A percentile compares a stretch with the other conserved stretches of the same genome.
Conservation (phyloP, 2,329 filamentous ascomycete genomes). For the Colletotrichum spinosum region DNA sequence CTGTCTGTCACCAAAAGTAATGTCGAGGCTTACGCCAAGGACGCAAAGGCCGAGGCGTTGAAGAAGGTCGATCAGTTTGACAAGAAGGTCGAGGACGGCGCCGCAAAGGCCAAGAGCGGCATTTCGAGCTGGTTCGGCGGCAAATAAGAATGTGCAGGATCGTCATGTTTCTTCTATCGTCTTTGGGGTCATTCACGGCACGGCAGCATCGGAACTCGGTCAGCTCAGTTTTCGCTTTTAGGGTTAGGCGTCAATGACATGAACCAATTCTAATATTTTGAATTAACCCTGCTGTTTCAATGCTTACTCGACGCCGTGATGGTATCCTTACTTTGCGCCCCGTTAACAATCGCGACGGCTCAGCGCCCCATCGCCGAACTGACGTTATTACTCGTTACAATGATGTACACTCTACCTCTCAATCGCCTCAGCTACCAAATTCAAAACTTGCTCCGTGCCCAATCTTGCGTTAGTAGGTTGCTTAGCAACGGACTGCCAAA, state of each 20-base stretch:
- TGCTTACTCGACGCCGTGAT: neutral
- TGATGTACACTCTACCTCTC: conserved; percentile 41
- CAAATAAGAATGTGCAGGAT: conserved; percentile 49
- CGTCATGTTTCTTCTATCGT: neutral
- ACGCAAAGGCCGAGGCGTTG: conserved; percentile 72
- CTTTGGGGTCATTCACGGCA: conserved; percentile 11
- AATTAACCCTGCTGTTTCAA: conserved; percentile 7
- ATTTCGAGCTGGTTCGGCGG: conserved; percentile 88
- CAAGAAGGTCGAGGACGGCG: conserved; percentile 81
- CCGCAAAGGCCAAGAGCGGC: conserved; percentile 85
- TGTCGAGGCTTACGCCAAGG: conserved; percentile 69
- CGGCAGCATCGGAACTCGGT: conserved; percentile 14
- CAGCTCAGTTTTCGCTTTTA: neutral
- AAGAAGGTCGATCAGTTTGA: conserved; percentile 87
- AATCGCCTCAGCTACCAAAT: conserved; percentile 73
- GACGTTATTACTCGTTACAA: conserved; percentile 1
- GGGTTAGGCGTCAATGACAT: conserved; percentile 15
- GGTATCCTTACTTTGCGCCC: neutral
- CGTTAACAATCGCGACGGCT: neutral
- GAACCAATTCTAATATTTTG: conserved; percentile 17
- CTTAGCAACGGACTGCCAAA: conserved; percentile 90
- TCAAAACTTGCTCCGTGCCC: conserved; percentile 83
- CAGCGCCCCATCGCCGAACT: neutral
- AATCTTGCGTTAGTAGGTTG: conserved; percentile 83
- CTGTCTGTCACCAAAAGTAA: conserved; percentile 71